Conservation (phyloP, 441 rosid species). For the Bocquillonia castaneifolia region DNA sequence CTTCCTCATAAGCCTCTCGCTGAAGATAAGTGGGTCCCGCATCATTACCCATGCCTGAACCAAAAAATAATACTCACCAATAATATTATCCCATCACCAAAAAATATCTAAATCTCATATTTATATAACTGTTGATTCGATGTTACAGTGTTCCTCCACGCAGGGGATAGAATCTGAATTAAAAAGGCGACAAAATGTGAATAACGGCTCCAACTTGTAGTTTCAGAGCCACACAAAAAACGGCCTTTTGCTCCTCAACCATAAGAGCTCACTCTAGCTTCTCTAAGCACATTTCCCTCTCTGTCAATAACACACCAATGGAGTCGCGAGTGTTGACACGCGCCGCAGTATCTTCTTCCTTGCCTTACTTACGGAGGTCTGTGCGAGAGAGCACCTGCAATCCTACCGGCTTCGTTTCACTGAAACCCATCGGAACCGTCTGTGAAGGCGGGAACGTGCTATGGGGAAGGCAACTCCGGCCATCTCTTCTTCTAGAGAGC, state of each 20-base stretch:
- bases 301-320: slow-evolving; percentile 41
- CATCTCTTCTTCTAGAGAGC: slow-evolving; percentile 52
- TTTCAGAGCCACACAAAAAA: slow-evolving; percentile 13
- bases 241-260: neutral
- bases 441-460: slow-evolving; percentile 69
- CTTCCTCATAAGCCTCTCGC: slow-evolving; percentile 35
- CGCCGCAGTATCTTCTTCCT: slow-evolving; percentile 42
- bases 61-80: neutral
- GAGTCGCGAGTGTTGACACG: slow-evolving; percentile 79
- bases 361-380: slow-evolving; percentile 41
- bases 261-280: slow-evolving; percentile 27
- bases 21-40: slow-evolving; percentile 53
- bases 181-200: slow-evolving; percentile 18
- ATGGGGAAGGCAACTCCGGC: slow-evolving; percentile 79
- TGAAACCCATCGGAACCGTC: slow-evolving; percentile 51
- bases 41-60: slow-evolving; percentile 4
- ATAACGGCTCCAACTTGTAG: slow-evolving; percentile 21
- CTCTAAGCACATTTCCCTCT: slow-evolving; percentile 18
- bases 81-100: neutral
- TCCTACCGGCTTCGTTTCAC: slow-evolving; percentile 27
- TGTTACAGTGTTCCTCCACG: neutral
- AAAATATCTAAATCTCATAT: neutral
- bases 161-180: slow-evolving; percentile 11
- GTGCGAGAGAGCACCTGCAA: slow-evolving; percentile 33
- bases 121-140: neutral